These are phyloP conservation scores for Mallotus nudiflorus DNA, from an alignment of 345 rosid species.

Conservation along the genomic window DNA sequence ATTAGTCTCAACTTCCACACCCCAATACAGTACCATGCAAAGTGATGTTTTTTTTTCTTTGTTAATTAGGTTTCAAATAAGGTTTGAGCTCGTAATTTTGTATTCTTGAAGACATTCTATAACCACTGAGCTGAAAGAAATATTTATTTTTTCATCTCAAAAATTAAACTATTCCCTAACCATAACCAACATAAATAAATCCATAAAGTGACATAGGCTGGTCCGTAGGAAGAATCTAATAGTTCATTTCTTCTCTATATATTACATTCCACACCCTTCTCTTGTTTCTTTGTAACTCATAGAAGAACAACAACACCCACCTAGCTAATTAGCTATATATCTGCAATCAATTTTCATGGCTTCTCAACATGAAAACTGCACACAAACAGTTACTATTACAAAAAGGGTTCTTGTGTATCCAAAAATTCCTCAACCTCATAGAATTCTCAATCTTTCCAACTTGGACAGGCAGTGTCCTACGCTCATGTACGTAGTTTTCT, in stretches of 20 bases:
- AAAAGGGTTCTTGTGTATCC: conserved; percentile 36
- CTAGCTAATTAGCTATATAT: neutral
- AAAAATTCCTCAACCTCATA: conserved; percentile 25
- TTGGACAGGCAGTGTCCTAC: conserved; percentile 71
- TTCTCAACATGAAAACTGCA: conserved; percentile 11
- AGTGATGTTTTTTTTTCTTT: neutral
- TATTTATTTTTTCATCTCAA: too few relatives aligned
- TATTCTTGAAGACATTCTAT: too few relatives aligned
- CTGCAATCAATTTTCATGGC: conserved; percentile 37
- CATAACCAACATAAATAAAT: neutral
- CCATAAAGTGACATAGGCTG: neutral
- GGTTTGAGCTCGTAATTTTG: too few relatives aligned
- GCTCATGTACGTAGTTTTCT: conserved; percentile 63
- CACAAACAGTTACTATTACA: conserved; percentile 25
- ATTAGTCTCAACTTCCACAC: too few relatives aligned
- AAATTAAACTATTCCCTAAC: too few relatives aligned
- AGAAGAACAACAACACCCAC: conserved; percentile 1
- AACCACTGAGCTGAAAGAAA: too few relatives aligned
- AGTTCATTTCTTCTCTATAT: conserved; percentile 26
- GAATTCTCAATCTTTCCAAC: conserved; percentile 47
- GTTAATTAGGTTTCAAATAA: too few relatives aligned
- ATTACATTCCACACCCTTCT: conserved; percentile 6
- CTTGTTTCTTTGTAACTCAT: conserved; percentile 17
- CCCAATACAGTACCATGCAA: conserved; percentile 23
- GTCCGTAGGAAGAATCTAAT: conserved; percentile 17